These are phyloP conservation scores for Fraxinus albicans DNA, from an alignment of 305 asterid species.

Conservation along the genomic window DNA sequence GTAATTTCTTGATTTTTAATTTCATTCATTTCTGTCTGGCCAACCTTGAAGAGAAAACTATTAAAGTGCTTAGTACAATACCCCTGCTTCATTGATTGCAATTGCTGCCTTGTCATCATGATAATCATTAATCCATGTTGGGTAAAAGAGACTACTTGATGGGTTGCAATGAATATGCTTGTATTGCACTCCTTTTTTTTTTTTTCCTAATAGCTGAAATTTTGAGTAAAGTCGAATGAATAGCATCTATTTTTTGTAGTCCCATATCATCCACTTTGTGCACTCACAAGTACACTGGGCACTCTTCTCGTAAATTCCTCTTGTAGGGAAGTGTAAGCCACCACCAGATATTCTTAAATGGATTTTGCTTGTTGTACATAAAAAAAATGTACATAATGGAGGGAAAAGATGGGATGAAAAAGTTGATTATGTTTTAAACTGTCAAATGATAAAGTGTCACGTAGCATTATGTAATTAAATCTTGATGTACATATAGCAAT, in stretches of 20 bases:
- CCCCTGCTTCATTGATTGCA: not conserved
- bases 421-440: too few relatives aligned
- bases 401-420: too few relatives aligned
- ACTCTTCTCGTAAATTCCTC: not conserved
- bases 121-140: not conserved
- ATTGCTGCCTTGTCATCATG: not conserved
- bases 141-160: not conserved
- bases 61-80: not conserved
- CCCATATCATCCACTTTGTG: not conserved
- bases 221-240: not conserved
- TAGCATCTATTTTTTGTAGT: not conserved
- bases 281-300: not conserved
- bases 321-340: not conserved
- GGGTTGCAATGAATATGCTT: not conserved
- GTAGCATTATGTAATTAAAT: too few relatives aligned
- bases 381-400: too few relatives aligned
- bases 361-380: too few relatives aligned
- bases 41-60: not conserved
- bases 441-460: too few relatives aligned
- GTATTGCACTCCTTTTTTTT: not conserved
- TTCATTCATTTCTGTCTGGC: not conserved
- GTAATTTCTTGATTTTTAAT: not conserved
- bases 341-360: not conserved
- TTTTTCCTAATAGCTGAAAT: not conserved
- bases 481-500: too few relatives aligned